phyloP scores from a whole-genome alignment of 441 rosid genomes.

The Jatropha podagrica region DNA sequence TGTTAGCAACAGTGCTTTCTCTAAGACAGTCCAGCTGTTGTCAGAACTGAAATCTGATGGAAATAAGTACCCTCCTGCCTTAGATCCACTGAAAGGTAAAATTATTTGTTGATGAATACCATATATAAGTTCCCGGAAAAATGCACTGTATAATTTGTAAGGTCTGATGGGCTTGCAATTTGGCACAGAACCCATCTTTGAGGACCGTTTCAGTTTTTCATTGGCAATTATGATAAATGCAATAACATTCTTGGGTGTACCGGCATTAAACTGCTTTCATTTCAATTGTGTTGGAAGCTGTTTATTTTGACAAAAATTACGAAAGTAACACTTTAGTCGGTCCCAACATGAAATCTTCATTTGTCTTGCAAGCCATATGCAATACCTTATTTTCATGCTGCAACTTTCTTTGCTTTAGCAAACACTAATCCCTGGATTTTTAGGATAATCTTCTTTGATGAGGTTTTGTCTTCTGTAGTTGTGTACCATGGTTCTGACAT shows the following conservation, averaged over 20 bases:
- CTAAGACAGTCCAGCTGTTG: conserved; percentile 81
- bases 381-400: neutral
- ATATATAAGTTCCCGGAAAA: neutral
- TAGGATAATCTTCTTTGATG: neutral
- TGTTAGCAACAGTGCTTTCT: conserved; percentile 59
- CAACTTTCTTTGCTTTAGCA: neutral
- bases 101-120: conserved; percentile 9
- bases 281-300: conserved; percentile 6
- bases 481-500: neutral
- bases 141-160: conserved; percentile 10
- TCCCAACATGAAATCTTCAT: neutral
- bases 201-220: neutral
- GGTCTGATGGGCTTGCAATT: neutral
- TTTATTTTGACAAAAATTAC: neutral
- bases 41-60: conserved; percentile 59
- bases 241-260: neutral
- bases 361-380: neutral
- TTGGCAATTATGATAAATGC: neutral
- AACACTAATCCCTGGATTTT: neutral
- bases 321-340: neutral
- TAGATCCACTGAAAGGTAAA: conserved; percentile 80
- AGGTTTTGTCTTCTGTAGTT: neutral
- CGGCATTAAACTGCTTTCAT: too few relatives aligned
- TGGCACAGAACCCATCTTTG: neutral
- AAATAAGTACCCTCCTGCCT: conserved; percentile 70